A percentile compares a stretch with the other conserved stretches of the same genome.
Conservation (phyloP, 225 moss, liverwort and hornwort species). For the Bryoerythrophyllum caledonicum region DNA sequence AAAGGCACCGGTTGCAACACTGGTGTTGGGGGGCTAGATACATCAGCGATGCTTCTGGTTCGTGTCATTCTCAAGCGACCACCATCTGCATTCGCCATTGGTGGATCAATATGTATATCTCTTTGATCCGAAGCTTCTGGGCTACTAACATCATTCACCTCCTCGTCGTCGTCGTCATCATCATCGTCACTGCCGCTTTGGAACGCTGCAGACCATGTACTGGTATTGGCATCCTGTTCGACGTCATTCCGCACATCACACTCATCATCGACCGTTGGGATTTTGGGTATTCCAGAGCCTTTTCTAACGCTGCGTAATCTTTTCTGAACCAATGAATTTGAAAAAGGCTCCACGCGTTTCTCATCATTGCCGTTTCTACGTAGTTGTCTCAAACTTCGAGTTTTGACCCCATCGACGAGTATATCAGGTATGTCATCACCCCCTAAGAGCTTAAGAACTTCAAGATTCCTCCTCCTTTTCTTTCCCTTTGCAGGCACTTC, state of each 20-base stretch:
- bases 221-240: slow-evolving; percentile 40
- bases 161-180: slow-evolving; percentile 29
- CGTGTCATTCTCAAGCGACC: slow-evolving; percentile 41
- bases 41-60: slow-evolving; percentile 59
- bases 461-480: slow-evolving; percentile 44
- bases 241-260: slow-evolving; percentile 29
- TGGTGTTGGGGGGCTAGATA: slow-evolving; percentile 45
- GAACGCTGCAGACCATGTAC: slow-evolving; percentile 47
- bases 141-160: slow-evolving; percentile 37
- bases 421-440: slow-evolving; percentile 24
- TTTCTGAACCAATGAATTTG: slow-evolving; percentile 33
- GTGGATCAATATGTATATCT: slow-evolving; percentile 25
- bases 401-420: slow-evolving; percentile 45
- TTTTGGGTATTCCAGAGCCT: slow-evolving; percentile 36
- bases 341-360: slow-evolving; percentile 24
- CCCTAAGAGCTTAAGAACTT: slow-evolving; percentile 42
- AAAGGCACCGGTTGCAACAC: slow-evolving; percentile 42
- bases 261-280: slow-evolving; percentile 18
- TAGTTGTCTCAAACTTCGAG: slow-evolving; percentile 52
- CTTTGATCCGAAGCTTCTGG: slow-evolving; percentile 25
- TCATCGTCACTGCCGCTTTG: slow-evolving; percentile 31
- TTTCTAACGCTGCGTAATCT: slow-evolving; percentile 48
- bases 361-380: slow-evolving; percentile 29
- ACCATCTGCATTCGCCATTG: slow-evolving; percentile 30
- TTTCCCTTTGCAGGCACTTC: slow-evolving; percentile 34